Base-by-base conservation (phyloP, 192 early-diverging fungal genomes). In the Coemansia sp. region DNA sequence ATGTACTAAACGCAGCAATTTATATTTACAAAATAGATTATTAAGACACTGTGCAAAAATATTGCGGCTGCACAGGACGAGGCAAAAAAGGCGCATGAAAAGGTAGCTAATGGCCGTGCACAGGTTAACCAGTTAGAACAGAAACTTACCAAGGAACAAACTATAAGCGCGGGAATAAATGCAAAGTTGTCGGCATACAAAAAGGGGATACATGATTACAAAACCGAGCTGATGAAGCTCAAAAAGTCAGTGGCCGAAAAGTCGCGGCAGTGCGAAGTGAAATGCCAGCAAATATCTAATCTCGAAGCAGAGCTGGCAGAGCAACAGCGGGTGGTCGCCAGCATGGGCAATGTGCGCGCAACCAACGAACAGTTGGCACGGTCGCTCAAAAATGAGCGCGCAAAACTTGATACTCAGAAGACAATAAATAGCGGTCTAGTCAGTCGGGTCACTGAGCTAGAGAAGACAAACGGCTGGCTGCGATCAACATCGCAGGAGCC, bases 261-360 rank as follows among this genome's bases (percentile, higher is more conserved):
- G 53, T 66, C 67, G 7, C 54, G 59, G 11, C 36, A 66, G 40
- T 46, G 63, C 17, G 78, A 81, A 34, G 57, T 46, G 5, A 58
- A 68, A 11, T 6, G 56, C n/a, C 23, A 9, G 12, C 38, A 51
- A 2, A 60, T 61, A 15, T 42, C 42, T 3, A 48, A 48, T 9
- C 60, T 71, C 4, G 44, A 49, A 3, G 51, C 55, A 0, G 66
- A 75, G 62, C 52, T 75, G 23, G 53, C 49, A 2, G 78, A 81
- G 55, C 78, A 81, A 51, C 70, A 58, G 6, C 62, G 69, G 4
- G 63, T 81, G 5, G 72, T 75, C 2, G 48, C 31, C 15, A 58
- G 48, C 17, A 68, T 81, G 78, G 72, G 69, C 17, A 63, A 72
- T 47, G 69, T 81, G 48, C 78, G 69, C 11, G 44, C 65, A 10